Conservation (phyloP, 345 rosid genomes). For the Populus simonii region DNA sequence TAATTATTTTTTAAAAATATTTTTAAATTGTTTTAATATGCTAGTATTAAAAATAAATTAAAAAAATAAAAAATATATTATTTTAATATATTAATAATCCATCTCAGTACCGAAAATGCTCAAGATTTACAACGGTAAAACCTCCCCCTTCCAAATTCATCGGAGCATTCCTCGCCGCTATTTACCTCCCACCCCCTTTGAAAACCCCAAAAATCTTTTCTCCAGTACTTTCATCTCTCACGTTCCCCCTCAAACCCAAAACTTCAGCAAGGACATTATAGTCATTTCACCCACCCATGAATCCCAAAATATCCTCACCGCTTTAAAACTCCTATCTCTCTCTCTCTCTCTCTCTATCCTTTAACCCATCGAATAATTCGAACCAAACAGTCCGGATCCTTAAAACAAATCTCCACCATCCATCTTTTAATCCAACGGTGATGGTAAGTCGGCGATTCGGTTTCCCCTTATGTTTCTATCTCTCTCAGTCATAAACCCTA, state of each 20-base stretch:
- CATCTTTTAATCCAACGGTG: background rate
- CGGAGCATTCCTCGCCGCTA: background rate
- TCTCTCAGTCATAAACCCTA: slow-evolving; percentile 24
- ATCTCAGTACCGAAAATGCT: too few species aligned
- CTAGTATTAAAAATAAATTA: too few species aligned
- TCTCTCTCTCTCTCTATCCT: background rate
- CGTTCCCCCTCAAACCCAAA: background rate
- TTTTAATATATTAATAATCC: too few species aligned
- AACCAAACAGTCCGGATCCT: background rate
- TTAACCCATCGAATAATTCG: background rate
- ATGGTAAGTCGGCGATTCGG: background rate
- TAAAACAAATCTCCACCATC: slow-evolving; percentile 8
- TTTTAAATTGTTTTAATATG: too few species aligned
- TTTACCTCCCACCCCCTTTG: background rate
- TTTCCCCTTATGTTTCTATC: background rate
- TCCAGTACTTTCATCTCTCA: background rate
- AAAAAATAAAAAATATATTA: too few species aligned
- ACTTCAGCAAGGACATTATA: background rate
- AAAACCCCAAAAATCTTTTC: background rate
- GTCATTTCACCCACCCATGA: background rate
- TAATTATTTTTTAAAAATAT: too few species aligned
- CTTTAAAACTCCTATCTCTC: background rate
- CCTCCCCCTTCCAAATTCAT: background rate
- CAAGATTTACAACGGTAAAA: background rate
- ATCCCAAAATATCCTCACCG: slow-evolving; percentile 1